phyloP scores from a whole-genome alignment of 2,329 filamentous ascomycete genomes.

The Ophiobolus disseminans region DNA sequence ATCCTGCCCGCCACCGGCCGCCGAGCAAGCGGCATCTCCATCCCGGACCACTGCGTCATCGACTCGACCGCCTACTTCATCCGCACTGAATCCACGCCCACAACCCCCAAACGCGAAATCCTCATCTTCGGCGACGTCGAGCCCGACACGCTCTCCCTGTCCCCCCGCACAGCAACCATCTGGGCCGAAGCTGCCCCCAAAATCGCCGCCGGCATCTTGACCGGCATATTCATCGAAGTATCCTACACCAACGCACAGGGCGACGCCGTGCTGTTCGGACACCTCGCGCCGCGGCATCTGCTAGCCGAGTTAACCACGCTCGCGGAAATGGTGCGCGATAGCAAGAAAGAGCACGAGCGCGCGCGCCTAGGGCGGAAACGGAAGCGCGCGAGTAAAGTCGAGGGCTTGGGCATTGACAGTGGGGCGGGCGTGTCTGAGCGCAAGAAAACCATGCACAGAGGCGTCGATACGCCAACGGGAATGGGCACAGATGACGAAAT shows the following conservation, averaged over 20 bases:
- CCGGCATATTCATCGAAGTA: conserved; percentile 92
- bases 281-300: conserved; percentile 83
- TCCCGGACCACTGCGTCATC: conserved; percentile 67
- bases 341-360: conserved; percentile 45
- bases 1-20: conserved; percentile 27
- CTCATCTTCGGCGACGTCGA: conserved; percentile 97
- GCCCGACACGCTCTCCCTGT: conserved; percentile 82
- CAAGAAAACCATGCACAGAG: conserved; percentile 25
- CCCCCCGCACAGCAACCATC: conserved; percentile 79
- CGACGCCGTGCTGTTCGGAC: conserved; percentile 83
- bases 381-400: conserved; percentile 62
- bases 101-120: conserved; percentile 65
- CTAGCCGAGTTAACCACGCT: conserved; percentile 78
- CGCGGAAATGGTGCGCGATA: conserved; percentile 71
- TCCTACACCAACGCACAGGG: conserved; percentile 84
- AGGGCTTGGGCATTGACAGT: conserved; percentile 22
- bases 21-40: conserved; percentile 19
- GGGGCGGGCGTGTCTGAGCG: conserved; percentile 10
- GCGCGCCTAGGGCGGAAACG: conserved; percentile 63
- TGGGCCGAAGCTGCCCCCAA: conserved; percentile 92
- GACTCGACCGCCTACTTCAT: conserved; percentile 96
- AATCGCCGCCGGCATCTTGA: conserved; percentile 73
- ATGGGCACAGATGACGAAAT: conserved; percentile 33
- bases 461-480: conserved; percentile 19
- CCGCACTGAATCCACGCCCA: conserved; percentile 65